Evolutionary conservation across 768 basidiomycete genomes (phyloP).

Genomic region (Lentinula lateritia): DNA sequence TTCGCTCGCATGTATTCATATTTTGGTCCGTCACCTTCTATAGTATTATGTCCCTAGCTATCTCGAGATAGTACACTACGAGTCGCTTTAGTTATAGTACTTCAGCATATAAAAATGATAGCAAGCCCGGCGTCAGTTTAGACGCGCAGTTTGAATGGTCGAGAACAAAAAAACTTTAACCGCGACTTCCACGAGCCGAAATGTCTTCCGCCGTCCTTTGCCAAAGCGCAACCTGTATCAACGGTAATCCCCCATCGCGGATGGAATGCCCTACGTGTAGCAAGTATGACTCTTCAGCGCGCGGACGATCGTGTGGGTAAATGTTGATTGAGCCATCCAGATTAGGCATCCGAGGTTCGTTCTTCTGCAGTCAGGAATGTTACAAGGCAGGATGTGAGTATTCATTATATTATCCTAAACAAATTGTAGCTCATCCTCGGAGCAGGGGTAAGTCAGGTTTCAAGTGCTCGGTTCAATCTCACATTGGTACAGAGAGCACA

Average conservation of each 20-base stretch:
- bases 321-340: conserved; percentile 20
- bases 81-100: not conserved
- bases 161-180: not conserved
- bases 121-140: not conserved
- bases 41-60: conserved; percentile 1
- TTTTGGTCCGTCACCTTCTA: not conserved
- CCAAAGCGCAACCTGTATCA: conserved; percentile 67
- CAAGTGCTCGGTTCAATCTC: not conserved
- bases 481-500: conserved; percentile 62
- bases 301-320: conserved; percentile 7
- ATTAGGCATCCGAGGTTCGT: conserved; percentile 76
- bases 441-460: conserved; percentile 19
- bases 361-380: conserved; percentile 93
- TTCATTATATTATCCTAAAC: not conserved
- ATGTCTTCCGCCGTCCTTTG: conserved; percentile 36
- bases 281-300: conserved; percentile 46
- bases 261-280: conserved; percentile 93
- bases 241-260: conserved; percentile 78
- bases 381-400: conserved; percentile 91
- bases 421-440: not conserved
- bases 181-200: not conserved
- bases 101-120: not conserved
- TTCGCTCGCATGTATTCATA: conserved; percentile 7
- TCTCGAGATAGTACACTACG: not conserved
- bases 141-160: not conserved